A percentile compares a stretch with the other conserved stretches of the same genome.
phyloP scores from a whole-genome alignment of 1,139 yeast genomes.

The Zhuliangozyma blackwelliae region DNA sequence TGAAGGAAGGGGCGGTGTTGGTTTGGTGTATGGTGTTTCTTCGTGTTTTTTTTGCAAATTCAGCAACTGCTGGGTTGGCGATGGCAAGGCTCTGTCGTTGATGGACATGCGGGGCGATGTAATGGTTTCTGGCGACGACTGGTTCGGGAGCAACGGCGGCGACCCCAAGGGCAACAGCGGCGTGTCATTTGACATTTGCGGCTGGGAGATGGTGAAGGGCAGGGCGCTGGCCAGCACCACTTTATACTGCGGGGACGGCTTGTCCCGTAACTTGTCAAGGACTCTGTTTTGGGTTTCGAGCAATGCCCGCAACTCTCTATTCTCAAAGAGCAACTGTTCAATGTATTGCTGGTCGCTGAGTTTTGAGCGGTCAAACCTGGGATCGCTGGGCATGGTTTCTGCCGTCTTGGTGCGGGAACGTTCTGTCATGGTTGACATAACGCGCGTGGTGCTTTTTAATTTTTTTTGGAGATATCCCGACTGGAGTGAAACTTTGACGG shows the following conservation, averaged over 20 bases:
- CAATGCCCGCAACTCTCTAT: conserved; percentile 23
- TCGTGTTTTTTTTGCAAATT: conserved; percentile 1
- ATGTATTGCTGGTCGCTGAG: conserved; percentile 31
- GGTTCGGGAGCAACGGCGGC: too few species aligned
- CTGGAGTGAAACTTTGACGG: too few species aligned
- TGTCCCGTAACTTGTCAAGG: conserved; percentile 2
- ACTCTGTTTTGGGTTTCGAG: conserved; percentile 5
- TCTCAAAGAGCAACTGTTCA: conserved; percentile 35
- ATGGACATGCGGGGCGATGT: neutral
- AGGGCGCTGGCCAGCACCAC: too few species aligned
- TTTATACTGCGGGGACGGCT: neutral
- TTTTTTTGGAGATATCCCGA: too few species aligned
- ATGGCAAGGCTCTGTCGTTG: neutral
- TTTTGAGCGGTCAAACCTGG: conserved; percentile 29
- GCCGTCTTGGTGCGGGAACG: too few species aligned
- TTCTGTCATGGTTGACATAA: too few species aligned
- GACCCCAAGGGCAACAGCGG: too few species aligned
- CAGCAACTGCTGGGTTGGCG: conserved; percentile 2
- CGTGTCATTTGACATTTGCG: too few species aligned
- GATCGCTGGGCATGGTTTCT: conserved; percentile 34
- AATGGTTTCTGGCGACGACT: neutral
- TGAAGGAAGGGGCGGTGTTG: too few species aligned
- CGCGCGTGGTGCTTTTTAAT: too few species aligned
- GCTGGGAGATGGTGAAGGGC: too few species aligned
- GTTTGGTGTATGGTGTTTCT: neutral